A percentile compares a stretch with the other conserved stretches of the same genome.
phyloP scores from a whole-genome alignment of 768 basidiomycete species.

The Solioccasus polychromus region DNA sequence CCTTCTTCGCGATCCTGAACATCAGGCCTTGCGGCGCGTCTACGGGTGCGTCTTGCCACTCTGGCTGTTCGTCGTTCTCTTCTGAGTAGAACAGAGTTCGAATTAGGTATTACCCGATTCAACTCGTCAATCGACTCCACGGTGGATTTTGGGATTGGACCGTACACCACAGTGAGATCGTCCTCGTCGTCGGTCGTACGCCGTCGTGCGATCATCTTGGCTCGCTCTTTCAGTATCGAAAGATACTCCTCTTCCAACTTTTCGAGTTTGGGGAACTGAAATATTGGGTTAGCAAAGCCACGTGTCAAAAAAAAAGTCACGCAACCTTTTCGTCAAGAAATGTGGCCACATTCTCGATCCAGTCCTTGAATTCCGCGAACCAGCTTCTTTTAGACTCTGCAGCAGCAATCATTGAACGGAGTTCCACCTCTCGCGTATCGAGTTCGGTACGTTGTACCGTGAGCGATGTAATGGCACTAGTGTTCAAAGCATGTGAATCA shows the following conservation, averaged over 20 bases:
- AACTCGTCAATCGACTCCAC: conserved; percentile 53
- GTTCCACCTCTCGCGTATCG: conserved; percentile 64
- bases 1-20: conserved; percentile 60
- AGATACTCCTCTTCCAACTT: conserved; percentile 73
- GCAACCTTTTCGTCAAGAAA: conserved; percentile 86
- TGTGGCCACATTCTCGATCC: conserved; percentile 79
- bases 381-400: conserved; percentile 80
- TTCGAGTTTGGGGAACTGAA: conserved; percentile 74
- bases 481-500: conserved; percentile 65
- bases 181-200: conserved; percentile 76
- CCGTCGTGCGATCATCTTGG: conserved; percentile 64
- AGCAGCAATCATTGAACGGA: conserved; percentile 69
- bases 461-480: conserved; percentile 52
- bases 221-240: conserved; percentile 71
- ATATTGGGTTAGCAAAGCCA: neutral
- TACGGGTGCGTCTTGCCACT: conserved; percentile 48
- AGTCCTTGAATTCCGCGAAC: conserved; percentile 76
- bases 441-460: conserved; percentile 63
- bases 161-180: conserved; percentile 71
- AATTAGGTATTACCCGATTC: conserved; percentile 47
- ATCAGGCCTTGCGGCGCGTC: conserved; percentile 32
- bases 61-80: conserved; percentile 62
- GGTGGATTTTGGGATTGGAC: conserved; percentile 41
- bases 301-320: neutral
- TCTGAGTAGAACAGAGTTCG: conserved; percentile 44